These are phyloP conservation scores for Darksidea phi DNA, from an alignment of 495 filamentous ascomycete species.

Conservation along the genomic window DNA sequence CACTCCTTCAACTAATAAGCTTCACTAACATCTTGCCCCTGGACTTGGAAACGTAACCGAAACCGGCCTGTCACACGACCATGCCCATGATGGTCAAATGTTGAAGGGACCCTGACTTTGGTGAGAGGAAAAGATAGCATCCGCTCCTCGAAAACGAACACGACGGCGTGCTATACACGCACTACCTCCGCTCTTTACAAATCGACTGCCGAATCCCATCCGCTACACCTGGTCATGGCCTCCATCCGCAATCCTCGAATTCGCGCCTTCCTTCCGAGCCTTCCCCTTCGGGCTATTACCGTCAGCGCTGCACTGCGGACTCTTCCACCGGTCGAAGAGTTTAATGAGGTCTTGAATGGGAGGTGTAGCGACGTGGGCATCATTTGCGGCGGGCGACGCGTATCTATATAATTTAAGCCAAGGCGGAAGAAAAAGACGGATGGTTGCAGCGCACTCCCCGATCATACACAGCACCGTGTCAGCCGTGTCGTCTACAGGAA, in stretches of 20 bases:
- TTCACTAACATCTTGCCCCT: constrained; percentile 1
- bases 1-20: neutral
- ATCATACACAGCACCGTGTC: constrained; percentile 14
- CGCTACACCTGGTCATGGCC: neutral
- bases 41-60: constrained; percentile 9
- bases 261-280: neutral
- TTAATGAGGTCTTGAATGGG: constrained; percentile 9
- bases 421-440: neutral
- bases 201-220: too few relatives aligned
- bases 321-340: constrained; percentile 11
- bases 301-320: too few relatives aligned
- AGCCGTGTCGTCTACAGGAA: constrained; percentile 7
- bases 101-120: too few relatives aligned
- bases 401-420: neutral
- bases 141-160: too few relatives aligned
- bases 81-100: too few relatives aligned
- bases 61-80: neutral
- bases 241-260: constrained; percentile 5
- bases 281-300: constrained; percentile 20
- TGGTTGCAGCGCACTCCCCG: constrained; percentile 1
- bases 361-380: constrained; percentile 4
- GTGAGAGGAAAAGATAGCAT: too few relatives aligned
- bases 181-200: too few relatives aligned
- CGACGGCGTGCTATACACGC: too few relatives aligned
- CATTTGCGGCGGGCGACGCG: constrained; percentile 7